Evolutionary conservation across 2,329 filamentous ascomycete genomes (phyloP).

Genomic region (Lecanicillium sp.): DNA sequence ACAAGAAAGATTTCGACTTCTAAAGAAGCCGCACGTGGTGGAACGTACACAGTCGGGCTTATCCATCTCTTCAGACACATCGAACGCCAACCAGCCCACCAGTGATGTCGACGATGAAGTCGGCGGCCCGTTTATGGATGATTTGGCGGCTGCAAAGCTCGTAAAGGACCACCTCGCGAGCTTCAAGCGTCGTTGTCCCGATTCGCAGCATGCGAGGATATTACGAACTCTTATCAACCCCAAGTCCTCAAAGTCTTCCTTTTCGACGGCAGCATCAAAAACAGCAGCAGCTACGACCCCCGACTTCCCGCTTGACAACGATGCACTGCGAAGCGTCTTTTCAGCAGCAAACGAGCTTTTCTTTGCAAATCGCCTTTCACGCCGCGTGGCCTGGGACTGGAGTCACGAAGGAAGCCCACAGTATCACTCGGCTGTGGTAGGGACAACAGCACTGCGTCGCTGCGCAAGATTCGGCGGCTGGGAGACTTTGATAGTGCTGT

Average conservation of each 20-base stretch:
- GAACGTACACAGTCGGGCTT: conserved; percentile 42
- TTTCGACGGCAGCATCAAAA: conserved; percentile 20
- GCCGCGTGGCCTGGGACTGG: conserved; percentile 57
- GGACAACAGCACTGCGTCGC: conserved; percentile 51
- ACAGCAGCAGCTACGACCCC: conserved; percentile 26
- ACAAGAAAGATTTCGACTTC: no score
- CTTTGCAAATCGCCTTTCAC: conserved; percentile 46
- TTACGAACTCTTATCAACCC: conserved; percentile 48
- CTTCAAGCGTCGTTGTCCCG: conserved; percentile 33
- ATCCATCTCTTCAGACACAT: conserved; percentile 35
- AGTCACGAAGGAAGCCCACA: conserved; percentile 39
- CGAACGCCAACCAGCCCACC: conserved; percentile 15
- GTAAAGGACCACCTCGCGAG: conserved; percentile 39
- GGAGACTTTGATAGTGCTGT: conserved; percentile 56
- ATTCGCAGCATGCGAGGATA: conserved; percentile 49
- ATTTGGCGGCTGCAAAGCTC: conserved; percentile 38
- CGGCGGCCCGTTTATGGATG: conserved; percentile 25
- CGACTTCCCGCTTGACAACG: conserved; percentile 44
- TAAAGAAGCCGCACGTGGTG: conserved; percentile 16
- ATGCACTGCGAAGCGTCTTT: conserved; percentile 49
- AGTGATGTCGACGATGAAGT: conserved; percentile 20
- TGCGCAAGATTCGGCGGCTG: conserved; percentile 43
- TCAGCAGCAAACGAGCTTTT: conserved; percentile 54
- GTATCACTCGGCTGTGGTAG: conserved; percentile 49
- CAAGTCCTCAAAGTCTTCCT: background rate